These are phyloP conservation scores for Talaromyces ruber DNA, from an alignment of 495 filamentous ascomycete species.

Conservation along the genomic window DNA sequence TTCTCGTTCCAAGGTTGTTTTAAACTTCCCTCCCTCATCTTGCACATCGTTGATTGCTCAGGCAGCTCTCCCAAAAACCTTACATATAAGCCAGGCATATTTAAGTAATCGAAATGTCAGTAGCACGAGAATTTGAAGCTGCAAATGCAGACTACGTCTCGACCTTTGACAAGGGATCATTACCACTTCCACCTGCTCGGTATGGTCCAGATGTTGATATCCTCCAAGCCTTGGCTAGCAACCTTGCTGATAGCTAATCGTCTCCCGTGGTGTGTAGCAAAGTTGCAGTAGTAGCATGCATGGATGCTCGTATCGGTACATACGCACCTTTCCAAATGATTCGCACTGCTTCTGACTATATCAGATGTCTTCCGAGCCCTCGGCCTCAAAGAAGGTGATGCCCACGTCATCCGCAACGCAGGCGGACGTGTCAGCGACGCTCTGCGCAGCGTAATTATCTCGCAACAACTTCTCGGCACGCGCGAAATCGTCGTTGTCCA, in stretches of 20 bases:
- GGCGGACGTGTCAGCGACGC: constrained; percentile 61
- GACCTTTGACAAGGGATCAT: constrained; percentile 53
- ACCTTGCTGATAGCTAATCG: constrained; percentile 46
- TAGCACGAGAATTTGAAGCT: constrained; percentile 24
- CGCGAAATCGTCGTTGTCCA: constrained; percentile 69
- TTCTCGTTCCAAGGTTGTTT: no score
- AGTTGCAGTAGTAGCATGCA: constrained; percentile 56
- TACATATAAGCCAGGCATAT: not conserved
- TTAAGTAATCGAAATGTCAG: constrained; percentile 16
- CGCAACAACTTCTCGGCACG: constrained; percentile 75
- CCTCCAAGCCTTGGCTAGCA: constrained; percentile 7
- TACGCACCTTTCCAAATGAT: not conserved
- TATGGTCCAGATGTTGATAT: constrained; percentile 10
- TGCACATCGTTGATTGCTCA: no score
- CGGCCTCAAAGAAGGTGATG: constrained; percentile 67
- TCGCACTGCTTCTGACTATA: not conserved
- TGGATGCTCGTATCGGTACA: constrained; percentile 67
- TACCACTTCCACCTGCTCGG: constrained; percentile 67
- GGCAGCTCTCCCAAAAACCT: no score
- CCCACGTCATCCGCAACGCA: constrained; percentile 75
- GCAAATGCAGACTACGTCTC: constrained; percentile 54
- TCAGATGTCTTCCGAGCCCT: constrained; percentile 58
- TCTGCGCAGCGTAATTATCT: constrained; percentile 67
- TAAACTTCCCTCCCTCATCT: no score
- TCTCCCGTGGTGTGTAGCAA: constrained; percentile 12